These are phyloP conservation scores for Backusella australiensis DNA, from an alignment of 192 early-diverging fungal species.

Conservation along the genomic window DNA sequence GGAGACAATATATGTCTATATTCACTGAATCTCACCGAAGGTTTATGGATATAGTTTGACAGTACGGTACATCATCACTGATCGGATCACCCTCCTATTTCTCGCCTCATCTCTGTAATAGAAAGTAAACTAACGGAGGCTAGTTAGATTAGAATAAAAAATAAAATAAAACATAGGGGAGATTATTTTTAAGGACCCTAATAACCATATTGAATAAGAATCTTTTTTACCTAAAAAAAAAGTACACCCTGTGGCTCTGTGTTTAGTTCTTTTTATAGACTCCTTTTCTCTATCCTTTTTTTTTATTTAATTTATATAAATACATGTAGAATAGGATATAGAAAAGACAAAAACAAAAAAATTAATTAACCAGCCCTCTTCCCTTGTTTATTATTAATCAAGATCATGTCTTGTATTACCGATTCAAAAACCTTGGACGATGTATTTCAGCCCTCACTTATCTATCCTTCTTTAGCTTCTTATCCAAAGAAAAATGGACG, in stretches of 20 bases:
- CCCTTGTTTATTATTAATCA: background rate
- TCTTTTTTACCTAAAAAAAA: background rate
- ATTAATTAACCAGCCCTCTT: background rate
- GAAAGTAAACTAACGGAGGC: background rate
- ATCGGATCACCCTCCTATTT: background rate
- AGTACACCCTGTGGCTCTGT: background rate
- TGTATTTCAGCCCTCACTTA: background rate
- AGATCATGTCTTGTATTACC: background rate
- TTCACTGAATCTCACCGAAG: background rate
- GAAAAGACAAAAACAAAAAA: background rate
- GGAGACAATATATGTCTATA: background rate
- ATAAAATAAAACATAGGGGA: background rate
- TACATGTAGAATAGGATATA: background rate
- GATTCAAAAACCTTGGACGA: slow-evolving; percentile 3
- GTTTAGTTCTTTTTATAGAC: background rate
- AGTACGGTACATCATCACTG: background rate
- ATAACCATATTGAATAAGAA: background rate
- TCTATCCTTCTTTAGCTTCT: background rate
- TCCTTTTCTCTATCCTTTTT: background rate
- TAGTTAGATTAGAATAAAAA: background rate
- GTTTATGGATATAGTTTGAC: background rate
- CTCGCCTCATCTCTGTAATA: background rate
- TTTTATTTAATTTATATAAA: background rate
- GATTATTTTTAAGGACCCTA: background rate
- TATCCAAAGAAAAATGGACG: background rate